Base-by-base conservation (phyloP, 2,329 filamentous ascomycete genomes). In the Colletotrichum scovillei region DNA sequence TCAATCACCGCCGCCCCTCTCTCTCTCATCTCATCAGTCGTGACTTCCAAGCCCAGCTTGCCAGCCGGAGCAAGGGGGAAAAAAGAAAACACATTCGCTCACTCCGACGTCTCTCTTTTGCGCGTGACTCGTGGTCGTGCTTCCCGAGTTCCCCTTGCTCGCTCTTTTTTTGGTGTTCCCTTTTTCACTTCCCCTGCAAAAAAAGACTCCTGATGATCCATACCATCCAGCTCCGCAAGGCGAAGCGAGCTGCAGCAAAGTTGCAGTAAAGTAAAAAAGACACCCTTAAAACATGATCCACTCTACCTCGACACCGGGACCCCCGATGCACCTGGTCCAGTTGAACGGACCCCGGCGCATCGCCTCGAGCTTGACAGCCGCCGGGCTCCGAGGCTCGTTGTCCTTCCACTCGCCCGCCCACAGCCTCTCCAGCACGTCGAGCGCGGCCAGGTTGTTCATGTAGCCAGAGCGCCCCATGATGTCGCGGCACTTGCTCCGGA, bases 391-490 rank as follows among this genome's bases (percentile, higher is more conserved):
- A 60, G 79, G 78, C 64, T 83, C 81, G 32, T 83, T 60, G 56
- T 84, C 83, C 71, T 82, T 78, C 76, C 80, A 82, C 63, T 91
- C 88, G 63, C 88, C 88, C 14, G 87, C 86, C 95, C 96, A 98
- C 19, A 97, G 89, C 78, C 92, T 98, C 95, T 98, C 95, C 55
- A 98, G 84, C 4, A 98, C 91, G 78, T 97, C 94, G 30, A 98
- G 87, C 8, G 94, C 95, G 7, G 93, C 93, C 53, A 97, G 88
- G 80, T 98, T 98, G 84, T 98, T 98, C 87, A 95, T 94, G 84
- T 98, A 98, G 1, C 95, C 95, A 67, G 93, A 96, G 76, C 96
- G 93, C 35, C 91, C 90, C 87, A 96, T 95, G 76, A 98, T 96
- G 79, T 96, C 95, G 57, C 92, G 88, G 83, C 95, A 97, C 77